Conservation (phyloP, 2,329 filamentous ascomycete genomes). For the Sphaerostilbella broomeana region DNA sequence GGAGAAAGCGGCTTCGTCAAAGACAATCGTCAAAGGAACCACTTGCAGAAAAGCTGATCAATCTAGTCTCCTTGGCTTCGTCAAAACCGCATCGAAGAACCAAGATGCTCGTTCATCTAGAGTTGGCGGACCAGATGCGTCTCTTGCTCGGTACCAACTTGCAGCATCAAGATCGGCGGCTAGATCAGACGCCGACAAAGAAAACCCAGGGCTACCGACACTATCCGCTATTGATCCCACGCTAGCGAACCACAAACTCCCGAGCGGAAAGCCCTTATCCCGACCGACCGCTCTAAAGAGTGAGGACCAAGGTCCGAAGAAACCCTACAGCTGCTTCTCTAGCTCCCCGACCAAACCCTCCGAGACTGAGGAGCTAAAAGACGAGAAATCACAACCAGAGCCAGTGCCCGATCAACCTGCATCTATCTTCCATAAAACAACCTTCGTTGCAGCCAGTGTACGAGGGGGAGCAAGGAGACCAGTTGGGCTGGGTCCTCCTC, state of each 20-base stretch:
- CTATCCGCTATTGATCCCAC: conserved; percentile 23
- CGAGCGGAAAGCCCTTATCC: conserved; percentile 28
- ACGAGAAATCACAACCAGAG: conserved; percentile 20
- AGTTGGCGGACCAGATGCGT: conserved; percentile 15
- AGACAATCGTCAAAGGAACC: conserved; percentile 17
- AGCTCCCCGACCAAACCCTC: conserved; percentile 44
- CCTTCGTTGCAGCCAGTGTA: conserved; percentile 35
- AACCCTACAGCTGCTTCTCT: conserved; percentile 51
- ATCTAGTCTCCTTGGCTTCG: conserved; percentile 36
- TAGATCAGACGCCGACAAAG: conserved; percentile 8
- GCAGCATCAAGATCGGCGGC: conserved; percentile 19
- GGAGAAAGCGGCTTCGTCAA: conserved; percentile 17
- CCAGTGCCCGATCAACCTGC: conserved; percentile 28
- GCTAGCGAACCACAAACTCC: conserved; percentile 36
- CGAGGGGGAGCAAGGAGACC: conserved; percentile 36
- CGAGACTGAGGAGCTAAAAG: conserved; percentile 17
- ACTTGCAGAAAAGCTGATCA: conserved; percentile 33
- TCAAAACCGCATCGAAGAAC: conserved; percentile 22
- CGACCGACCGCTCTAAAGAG: conserved; percentile 26
- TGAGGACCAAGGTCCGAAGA: conserved; percentile 26
- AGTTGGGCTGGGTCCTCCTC: conserved; percentile 37
- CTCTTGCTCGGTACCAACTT: conserved; percentile 22
- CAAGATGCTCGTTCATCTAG: conserved; percentile 12
- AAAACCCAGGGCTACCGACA: conserved; percentile 11
- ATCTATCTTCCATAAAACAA: conserved; percentile 46